Evolutionary conservation across 768 basidiomycete genomes (phyloP).

Genomic region (Leccinellum albellum): DNA sequence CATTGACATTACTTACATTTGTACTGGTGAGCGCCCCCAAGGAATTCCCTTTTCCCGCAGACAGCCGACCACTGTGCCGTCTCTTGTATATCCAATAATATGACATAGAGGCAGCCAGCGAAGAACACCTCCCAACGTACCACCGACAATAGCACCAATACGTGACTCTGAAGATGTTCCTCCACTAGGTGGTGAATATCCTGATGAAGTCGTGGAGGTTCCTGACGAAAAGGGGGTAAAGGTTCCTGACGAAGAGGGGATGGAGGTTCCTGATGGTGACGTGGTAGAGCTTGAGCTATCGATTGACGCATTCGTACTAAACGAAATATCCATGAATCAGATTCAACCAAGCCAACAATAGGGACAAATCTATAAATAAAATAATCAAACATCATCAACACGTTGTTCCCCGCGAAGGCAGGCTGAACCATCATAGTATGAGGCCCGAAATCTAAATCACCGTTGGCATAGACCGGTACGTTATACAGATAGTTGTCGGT

Average conservation of each 20-base stretch:
- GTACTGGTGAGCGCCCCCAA: background rate
- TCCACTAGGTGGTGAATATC: background rate
- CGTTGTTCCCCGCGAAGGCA: background rate
- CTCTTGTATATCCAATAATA: background rate
- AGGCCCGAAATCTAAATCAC: background rate
- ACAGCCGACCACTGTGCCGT: background rate
- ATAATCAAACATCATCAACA: slow-evolving; percentile 19
- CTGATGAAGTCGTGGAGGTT: no score
- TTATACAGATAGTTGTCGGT: slow-evolving; percentile 10
- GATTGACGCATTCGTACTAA: slow-evolving; percentile 4
- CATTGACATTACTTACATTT: background rate
- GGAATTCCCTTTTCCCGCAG: background rate
- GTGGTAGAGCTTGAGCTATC: background rate
- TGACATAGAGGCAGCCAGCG: background rate
- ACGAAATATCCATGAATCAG: background rate
- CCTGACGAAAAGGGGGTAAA: no score
- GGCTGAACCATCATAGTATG: slow-evolving; percentile 12
- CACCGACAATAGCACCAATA: slow-evolving; percentile 6
- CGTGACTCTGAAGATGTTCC: background rate
- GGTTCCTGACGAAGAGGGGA: background rate
- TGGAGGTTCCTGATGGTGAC: background rate
- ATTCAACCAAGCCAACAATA: background rate
- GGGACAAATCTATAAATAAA: slow-evolving; percentile 14
- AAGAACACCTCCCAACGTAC: background rate
- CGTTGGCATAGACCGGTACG: slow-evolving; percentile 13